phyloP scores from a whole-genome alignment of 176 grass and related monocot species.

The Zoysia pacifica region DNA sequence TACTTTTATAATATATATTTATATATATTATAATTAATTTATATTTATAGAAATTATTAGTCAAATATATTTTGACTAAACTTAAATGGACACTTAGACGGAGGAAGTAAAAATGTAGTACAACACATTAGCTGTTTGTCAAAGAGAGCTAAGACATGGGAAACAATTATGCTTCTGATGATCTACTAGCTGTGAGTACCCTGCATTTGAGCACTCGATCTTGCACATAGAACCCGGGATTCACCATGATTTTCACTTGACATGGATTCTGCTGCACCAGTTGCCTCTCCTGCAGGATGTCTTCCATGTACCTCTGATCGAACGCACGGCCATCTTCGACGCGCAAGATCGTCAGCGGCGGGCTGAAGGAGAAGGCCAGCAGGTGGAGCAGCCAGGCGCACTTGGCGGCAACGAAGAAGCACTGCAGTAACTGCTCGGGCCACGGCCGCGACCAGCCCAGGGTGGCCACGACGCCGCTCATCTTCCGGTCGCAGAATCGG shows the following conservation, averaged over 20 bases:
- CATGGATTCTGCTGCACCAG: conserved; percentile 30
- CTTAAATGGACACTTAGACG: too few relatives aligned
- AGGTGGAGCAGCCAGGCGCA: conserved; percentile 89
- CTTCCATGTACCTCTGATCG: conserved; percentile 82
- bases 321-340: conserved; percentile 53
- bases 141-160: conserved; percentile 9
- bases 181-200: conserved; percentile 48
- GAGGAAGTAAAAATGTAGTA: too few relatives aligned
- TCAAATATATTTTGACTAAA: too few relatives aligned
- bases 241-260: conserved; percentile 76
- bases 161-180: conserved; percentile 30
- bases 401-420: conserved; percentile 87
- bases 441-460: conserved; percentile 73
- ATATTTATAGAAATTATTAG: too few relatives aligned
- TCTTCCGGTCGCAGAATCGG: conserved; percentile 89
- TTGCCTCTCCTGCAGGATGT: conserved; percentile 55
- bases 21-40: too few relatives aligned
- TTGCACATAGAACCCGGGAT: conserved; percentile 84
- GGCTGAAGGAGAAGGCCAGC: conserved; percentile 77
- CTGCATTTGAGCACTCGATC: conserved; percentile 81
- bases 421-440: conserved; percentile 84
- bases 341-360: conserved; percentile 61
- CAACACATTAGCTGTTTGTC: conserved; percentile 5
- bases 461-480: conserved; percentile 68
- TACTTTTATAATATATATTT: too few relatives aligned